Evolutionary conservation across 352 stramenopile genomes (phyloP), one percentile per base, ranked within the genome.

Genomic region (Globisporangium camurandrum): DNA sequence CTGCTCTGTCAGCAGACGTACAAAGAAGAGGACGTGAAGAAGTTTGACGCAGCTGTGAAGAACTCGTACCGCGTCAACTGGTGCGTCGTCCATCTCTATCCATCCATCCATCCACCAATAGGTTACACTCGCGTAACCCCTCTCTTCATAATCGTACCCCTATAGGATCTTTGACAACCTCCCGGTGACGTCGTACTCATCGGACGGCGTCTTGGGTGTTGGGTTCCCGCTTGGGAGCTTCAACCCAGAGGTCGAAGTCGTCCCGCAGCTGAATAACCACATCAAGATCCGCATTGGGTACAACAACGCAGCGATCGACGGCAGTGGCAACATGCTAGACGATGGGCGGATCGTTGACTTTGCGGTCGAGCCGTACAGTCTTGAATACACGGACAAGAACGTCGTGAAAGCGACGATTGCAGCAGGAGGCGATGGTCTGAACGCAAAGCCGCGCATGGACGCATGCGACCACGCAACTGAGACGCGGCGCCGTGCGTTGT

Each of bases 271-370:
- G 3, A 90, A 99, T 77, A 99, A 99, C 78, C 97, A 99, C 80
- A 84, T 99, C 20, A 98, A 98, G 69, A 98, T 99, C 68, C 89
- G 96, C 51, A 94, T 99, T 51, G 86, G 95, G 49, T 99, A 99
- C 68, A 98, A 99, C 68, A 98, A 99, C 72, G 85, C 86, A 42
- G 86, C 95, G 26, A 73, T 87, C 30, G 81, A 60, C n/a, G 51
- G 74, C 56, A 16, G 75, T 66, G 36, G 4, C 17, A 24, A 17
- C 51, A 75, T 49, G 52, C 61, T 51, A 55, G 95, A 88, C 34
- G 74, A 95, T 51, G 95, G 95, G 48, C 95, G 95, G 56, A 98
- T 99, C 49, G 97, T 99, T 17, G 97, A 98, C 51, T 99, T 99
- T 67, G 87, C 94, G 46, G 93, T 99, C 22, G 86, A 98, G 56